Base-by-base conservation (phyloP, 495 filamentous ascomycete species). In the Neurospora sp. region DNA sequence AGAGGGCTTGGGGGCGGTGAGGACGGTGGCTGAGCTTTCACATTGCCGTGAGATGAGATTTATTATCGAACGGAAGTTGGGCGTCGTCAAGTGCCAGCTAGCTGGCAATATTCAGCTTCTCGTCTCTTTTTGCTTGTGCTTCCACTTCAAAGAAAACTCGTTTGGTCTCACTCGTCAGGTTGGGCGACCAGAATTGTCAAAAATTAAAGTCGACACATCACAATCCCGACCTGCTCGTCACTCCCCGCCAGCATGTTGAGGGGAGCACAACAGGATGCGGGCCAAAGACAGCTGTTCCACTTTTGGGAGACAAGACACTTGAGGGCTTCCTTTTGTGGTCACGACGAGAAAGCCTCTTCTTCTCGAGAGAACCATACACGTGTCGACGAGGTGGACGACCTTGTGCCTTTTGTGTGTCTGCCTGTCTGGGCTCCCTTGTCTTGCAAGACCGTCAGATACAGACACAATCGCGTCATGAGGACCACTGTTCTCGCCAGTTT, bases 11-110 rank as follows among this genome's bases (percentile, higher is more conserved):
- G 78, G 77, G 76, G 78, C 77, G 76, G 79, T 80, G 79, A 78
- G 74, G 74, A 71, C 61, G 73, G 78, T 78, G 79, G 79, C 79
- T 80, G 75, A 79, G 78, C 69, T 65, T 61, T 31, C 53, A 61
- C 53, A 61, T 61, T 61, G 53, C 53, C 53, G 12, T 61, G 22
- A 61, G 53, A 61, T 61, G 47, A 31, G 47, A 59, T 31, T 16
- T 22, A 59, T 31, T 42, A 69, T 61, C 70, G 39, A 61, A 53
- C 69, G 70, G 69, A 18, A 40, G 41, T 73, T 75, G 74, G 75
- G 77, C 77, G 78, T 75, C 69, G 73, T 44, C 69, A 59, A 72
- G 71, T 65, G 42, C 68, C 40, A 71, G 72, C 71, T 71, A 70
- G 69, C 69, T 74, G 53, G 9, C 53, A 44, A 35, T 70, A 45